Evolutionary conservation across 2,329 filamentous ascomycete genomes (phyloP), one percentile per base, ranked within the genome.

Genomic region (Trichophyton benhamiae): DNA sequence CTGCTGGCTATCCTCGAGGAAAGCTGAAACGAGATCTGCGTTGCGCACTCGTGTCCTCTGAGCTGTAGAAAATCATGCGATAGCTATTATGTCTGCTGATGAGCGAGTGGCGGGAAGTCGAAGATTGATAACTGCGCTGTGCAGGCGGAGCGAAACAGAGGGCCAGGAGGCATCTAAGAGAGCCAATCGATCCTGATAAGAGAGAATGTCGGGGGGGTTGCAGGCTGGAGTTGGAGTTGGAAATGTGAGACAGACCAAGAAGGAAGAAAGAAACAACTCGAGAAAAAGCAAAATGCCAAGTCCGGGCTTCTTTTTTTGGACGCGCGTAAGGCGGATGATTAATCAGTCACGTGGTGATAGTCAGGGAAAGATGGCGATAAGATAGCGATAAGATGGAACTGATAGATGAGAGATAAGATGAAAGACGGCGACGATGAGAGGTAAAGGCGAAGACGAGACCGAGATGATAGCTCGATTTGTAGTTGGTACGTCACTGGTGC

Each of bases 271-370:
- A 49, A 59, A 61, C 52, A 60, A 38, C 22, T 44, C 57, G 62
- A 61, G 61, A 64, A 64, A 38, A 44, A 46, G 57, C 59, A 62
- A 63, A 27, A 44, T 68, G 69, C 70, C 7, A 66, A 67, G 2
- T 68, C 66, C 15, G 27, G 17, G 5, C 5, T 17, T 36, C n/a
- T 41, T 57, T 57, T 57, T 38, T 30, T 57, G 53, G 36, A 36
- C 27, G 27, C 27, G 27, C 53, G 53, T 52, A 52, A 52, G 46
- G 20, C 25, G 11, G 46, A 52, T 52, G 22, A 52, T 3, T 52
- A 25, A 52, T 20, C 20, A 52, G 6, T 25, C 46, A 52, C 44
- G 44, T 48, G 44, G 9, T 48, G 8, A 48, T 20, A 48, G 6
- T 13, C 11, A 2, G 33, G 27, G 27, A 7, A 30, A 7, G 27